Evolutionary conservation across 495 filamentous ascomycete species (phyloP), one percentile per base, ranked within the genome.

Genomic region (Penicillium salamii): DNA sequence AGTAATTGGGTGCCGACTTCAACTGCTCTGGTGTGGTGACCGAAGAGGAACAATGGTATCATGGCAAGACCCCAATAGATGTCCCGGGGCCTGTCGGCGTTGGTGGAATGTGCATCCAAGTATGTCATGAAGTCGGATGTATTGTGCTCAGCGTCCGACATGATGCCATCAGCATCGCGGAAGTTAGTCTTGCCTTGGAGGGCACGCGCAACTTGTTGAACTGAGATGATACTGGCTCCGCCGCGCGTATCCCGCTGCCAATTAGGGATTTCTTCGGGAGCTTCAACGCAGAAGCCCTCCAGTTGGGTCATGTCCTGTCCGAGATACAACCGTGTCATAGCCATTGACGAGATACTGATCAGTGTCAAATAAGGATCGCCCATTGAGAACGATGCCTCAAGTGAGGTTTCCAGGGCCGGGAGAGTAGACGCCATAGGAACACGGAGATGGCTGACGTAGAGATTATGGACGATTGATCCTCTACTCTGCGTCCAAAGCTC

Each of bases 161-260:
- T 77, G 20, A 92, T 73, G 20, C 76, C 73, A 0, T 78, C 64
- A 2, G 87, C 65, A 8, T 69, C 67, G 2, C 68, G 63, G 17
- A 68, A 74, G n/a, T 76, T 70, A 0, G 91, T 95, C 65, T 91
- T 95, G 31, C 91, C 91, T 70, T 92, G 88, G 23, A 96, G 66
- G 14, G 91, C 88, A 13, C 89, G 79, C 38, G 81, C 81, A 45
- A 85, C 83, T 69, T 95, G 90, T 54, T 71, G 62, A 12, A 88
- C 76, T 17, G 82, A 76, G 48, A 89, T 78, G 9, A 95, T 74
- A 53, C 88, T 75, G 6, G 81, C 81, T 9, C 91, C 90, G 13
- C 90, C 91, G 21, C 89, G 80, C n/a, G 86, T 82, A 64, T 95
- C 89, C 36, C 78, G 70, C 23, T 77, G 62, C 89, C 88, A 95